Evolutionary conservation across 495 filamentous ascomycete genomes (phyloP), one percentile per base, ranked within the genome.

Genomic region (Rhizodiscina lignyota): DNA sequence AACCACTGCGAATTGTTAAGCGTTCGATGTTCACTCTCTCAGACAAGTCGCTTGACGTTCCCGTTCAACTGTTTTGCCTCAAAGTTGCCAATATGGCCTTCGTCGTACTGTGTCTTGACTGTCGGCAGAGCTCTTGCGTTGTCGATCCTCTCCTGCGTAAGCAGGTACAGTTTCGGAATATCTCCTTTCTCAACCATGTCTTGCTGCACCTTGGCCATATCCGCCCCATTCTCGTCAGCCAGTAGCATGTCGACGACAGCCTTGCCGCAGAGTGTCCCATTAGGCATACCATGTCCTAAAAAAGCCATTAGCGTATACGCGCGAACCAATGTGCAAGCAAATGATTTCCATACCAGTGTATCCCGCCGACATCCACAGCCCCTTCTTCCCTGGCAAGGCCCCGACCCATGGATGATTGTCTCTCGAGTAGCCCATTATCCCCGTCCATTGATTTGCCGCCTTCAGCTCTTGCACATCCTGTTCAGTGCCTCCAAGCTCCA

Each of bases 211-310:
- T 18, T 19, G 5, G 21, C 32, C 13, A 32, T 31, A 19, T 46
- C 45, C 30, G 41, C 40, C 17, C 47, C 39, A 2, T 34, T 41
- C 22, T 59, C 55, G 15, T 52, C 45, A 3, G 45, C 58, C 22
- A 68, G 40, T 30, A 84, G 62, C 74, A 82, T 73, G 20, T 64
- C 58, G 2, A 64, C 77, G 15, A 75, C 58, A 5, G 77, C 77
- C 40, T 73, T 68, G 2, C 74, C 82, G 36, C 67, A 76, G 6
- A 81, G 54, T 45, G 73, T 75, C 19, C 71, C 72, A 46, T 78
- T 76, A 3, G 80, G 79, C 83, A 91, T 91, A 1, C 83, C 82
- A 45, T 91, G 80, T 0, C 82, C 83, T 23, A 67, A 72, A 48
- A 72, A 81, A 8, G 5, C 17, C 19, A 16, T 17, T 34, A 17